These are phyloP conservation scores for Leccinum olivaceopallidum DNA, from an alignment of 768 basidiomycete genomes.

Conservation along the genomic window DNA sequence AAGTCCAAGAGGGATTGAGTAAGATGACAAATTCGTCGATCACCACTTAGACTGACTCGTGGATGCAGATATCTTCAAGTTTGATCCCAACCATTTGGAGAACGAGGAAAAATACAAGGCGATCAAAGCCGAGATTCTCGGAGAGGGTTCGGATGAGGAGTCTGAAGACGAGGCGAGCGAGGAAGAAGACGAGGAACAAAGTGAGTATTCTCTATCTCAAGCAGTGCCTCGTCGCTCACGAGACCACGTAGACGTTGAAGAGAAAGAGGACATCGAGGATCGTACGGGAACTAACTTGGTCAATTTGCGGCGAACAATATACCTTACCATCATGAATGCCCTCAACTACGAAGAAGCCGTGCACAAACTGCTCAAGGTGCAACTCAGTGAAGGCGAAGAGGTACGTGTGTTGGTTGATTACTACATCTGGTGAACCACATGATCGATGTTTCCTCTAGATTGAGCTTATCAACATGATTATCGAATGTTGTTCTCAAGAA, in stretches of 20 bases:
- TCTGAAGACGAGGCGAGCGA: conserved; percentile 65
- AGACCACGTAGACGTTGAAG: conserved; percentile 54
- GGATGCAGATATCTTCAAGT: conserved; percentile 86
- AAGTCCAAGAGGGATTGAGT: conserved; percentile 95
- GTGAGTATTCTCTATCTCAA: conserved; percentile 31
- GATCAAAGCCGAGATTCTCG: conserved; percentile 93
- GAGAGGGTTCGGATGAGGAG: conserved; percentile 79
- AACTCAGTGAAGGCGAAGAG: conserved; percentile 91
- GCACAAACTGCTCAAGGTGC: conserved; percentile 94
- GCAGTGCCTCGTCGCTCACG: conserved; percentile 30
- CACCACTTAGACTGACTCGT: conserved; percentile 11
- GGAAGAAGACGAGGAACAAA: conserved; percentile 66
- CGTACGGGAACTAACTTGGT: conserved; percentile 94
- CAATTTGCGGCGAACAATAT: conserved; percentile 91
- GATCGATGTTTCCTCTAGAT: conserved; percentile 49
- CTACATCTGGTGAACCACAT: neutral
- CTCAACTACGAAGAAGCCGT: conserved; percentile 98
- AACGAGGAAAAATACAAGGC: conserved; percentile 93
- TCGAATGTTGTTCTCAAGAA: conserved; percentile 99
- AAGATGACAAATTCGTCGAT: conserved; percentile 34
- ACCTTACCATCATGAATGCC: conserved; percentile 98
- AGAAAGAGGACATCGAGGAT: conserved; percentile 91
- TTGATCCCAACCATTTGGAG: conserved; percentile 81
- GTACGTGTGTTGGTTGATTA: conserved; percentile 42
- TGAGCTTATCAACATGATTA: conserved; percentile 97